These are phyloP conservation scores for Geotrichum europaeum DNA, from an alignment of 1,139 yeast genomes.

Conservation along the genomic window DNA sequence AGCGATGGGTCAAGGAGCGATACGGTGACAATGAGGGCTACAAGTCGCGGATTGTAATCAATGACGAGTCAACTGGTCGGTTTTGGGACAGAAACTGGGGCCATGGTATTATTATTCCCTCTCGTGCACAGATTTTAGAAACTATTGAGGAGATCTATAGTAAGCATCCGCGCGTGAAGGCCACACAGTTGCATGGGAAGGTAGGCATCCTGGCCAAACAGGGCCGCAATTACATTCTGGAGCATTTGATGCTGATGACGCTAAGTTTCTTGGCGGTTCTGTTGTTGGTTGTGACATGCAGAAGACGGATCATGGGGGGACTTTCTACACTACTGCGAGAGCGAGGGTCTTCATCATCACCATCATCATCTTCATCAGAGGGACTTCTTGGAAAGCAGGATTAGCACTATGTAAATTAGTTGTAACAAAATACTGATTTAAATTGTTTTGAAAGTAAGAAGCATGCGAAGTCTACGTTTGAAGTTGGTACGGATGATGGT, in stretches of 20 bases:
- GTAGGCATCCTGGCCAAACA: not conserved
- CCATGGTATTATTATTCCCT: constrained; percentile 27
- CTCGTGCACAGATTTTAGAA: constrained; percentile 29
- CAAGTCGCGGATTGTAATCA: constrained; percentile 30
- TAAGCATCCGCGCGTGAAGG: constrained; percentile 1
- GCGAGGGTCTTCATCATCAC: not conserved
- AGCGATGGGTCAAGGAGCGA: constrained; percentile 33
- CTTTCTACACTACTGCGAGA: not conserved
- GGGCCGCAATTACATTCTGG: constrained; percentile 1
- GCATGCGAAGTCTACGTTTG: not conserved
- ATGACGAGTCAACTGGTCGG: constrained; percentile 27
- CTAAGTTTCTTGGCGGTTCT: not conserved
- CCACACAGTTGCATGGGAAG: not conserved
- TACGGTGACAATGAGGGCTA: constrained; percentile 26
- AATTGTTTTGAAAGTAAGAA: not conserved
- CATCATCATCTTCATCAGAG: not conserved
- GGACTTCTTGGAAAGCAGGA: constrained; percentile 10
- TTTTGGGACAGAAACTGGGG: constrained; percentile 33
- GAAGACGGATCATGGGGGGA: not conserved
- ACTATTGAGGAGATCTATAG: constrained; percentile 22
- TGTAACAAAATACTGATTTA: not conserved
- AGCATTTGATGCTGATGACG: not conserved
- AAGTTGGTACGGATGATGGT: not conserved
- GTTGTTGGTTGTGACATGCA: not conserved
- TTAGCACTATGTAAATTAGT: not conserved